Evolutionary conservation across 2,329 filamentous ascomycete species (phyloP), one percentile per base, ranked within the genome.

Genomic region (Trichoderma sp.): DNA sequence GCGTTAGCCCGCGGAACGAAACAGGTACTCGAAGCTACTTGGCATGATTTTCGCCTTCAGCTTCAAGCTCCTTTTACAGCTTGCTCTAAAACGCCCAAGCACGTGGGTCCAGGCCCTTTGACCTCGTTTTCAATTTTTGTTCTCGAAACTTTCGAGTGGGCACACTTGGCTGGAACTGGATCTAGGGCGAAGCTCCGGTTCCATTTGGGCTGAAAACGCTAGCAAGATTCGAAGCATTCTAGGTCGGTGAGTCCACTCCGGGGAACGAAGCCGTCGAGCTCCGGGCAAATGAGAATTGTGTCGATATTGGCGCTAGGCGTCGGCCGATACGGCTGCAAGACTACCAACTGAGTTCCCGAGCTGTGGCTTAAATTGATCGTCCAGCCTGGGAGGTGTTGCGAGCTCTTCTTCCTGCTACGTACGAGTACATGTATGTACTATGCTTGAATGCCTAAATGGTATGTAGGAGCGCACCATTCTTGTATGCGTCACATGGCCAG

Each of bases 251-350:
- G 28, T 28, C 66, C 66, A 64, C 66, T 15, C 66, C 71, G 71
- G 71, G 71, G 71, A 72, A 72, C 58, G 26, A 51, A 30, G 36
- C 58, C n/a, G 51, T 58, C 26, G 56, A 28, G 64, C 58, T 64
- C 71, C 66, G 71, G 34, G 57, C 71, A 60, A 72, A 72, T 72
- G 71, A 70, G 51, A 60, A 14, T 18, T 47, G 24, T 32, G 69
- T 66, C 61, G 9, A 62, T 21, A 69, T 61, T 69, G 66, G 66
- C 66, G 66, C 66, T 69, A 69, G 56, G 53, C 66, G 66, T 69
- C 66, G 66, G 66, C 66, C 66, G 66, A 69, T 60, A 34, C 56
- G 66, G 66, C 66, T 69, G 26, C 36, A 47, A 30, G 18, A 34
- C 57, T 26, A 26, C 26, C 26, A 69, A 24, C 36, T 53, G 62